Evolutionary conservation across 2,329 filamentous ascomycete genomes (phyloP).

Genomic region (Neopestalotiopsis sp.): DNA sequence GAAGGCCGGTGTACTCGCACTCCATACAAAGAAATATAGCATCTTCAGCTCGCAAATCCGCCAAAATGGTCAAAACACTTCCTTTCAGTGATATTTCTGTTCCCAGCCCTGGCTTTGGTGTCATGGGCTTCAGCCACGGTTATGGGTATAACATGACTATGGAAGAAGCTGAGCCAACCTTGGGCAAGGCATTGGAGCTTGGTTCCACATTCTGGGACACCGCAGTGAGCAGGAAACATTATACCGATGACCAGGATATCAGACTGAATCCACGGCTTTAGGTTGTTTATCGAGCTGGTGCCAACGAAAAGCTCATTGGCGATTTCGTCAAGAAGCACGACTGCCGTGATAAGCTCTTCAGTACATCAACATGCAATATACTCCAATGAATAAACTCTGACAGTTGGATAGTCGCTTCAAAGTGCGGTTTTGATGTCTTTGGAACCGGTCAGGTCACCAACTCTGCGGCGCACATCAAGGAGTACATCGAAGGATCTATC

Average conservation of each 20-base stretch:
- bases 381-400: background rate
- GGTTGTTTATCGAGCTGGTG: slow-evolving; percentile 50
- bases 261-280: slow-evolving; percentile 24
- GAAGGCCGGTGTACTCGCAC: no score
- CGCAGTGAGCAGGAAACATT: slow-evolving; percentile 35
- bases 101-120: slow-evolving; percentile 4
- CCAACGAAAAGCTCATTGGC: slow-evolving; percentile 54
- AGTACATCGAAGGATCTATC: slow-evolving; percentile 32
- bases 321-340: slow-evolving; percentile 57
- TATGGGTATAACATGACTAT: slow-evolving; percentile 20
- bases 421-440: slow-evolving; percentile 47
- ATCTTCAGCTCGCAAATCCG: no score
- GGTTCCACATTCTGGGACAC: slow-evolving; percentile 52
- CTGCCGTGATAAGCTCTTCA: slow-evolving; percentile 51
- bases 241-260: no score
- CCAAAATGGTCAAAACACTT: background rate
- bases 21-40: no score
- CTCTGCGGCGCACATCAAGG: slow-evolving; percentile 48
- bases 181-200: slow-evolving; percentile 52
- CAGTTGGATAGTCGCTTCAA: slow-evolving; percentile 46
- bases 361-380: slow-evolving; percentile 32
- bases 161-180: slow-evolving; percentile 52
- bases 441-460: slow-evolving; percentile 42
- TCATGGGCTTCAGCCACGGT: background rate
- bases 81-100: background rate